Percentiles rank a stretch among this genome's conserved stretches.
These are phyloP conservation scores for Metschnikowia drakensbergensis DNA, from an alignment of 805 yeast species.

Conservation along the genomic window DNA sequence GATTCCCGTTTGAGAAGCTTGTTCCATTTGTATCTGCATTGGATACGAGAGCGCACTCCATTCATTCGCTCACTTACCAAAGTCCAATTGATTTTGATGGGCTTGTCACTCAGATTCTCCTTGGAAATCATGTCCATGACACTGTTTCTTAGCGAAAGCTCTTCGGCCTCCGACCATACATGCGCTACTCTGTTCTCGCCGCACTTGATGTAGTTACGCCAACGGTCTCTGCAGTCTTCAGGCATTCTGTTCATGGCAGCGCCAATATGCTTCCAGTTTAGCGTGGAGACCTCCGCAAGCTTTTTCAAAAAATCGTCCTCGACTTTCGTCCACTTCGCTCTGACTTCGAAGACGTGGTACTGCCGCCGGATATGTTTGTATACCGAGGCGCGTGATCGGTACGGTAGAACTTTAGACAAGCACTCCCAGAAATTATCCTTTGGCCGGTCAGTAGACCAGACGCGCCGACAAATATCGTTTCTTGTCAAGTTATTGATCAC, in stretches of 20 bases:
- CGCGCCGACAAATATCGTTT: slow-evolving; percentile 71
- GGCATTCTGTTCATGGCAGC: slow-evolving; percentile 86
- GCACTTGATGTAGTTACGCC: slow-evolving; percentile 94
- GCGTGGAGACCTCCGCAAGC: slow-evolving; percentile 62
- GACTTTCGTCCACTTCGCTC: slow-evolving; percentile 87
- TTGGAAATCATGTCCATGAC: slow-evolving; percentile 46
- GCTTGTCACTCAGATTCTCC: slow-evolving; percentile 16
- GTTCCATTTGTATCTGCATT: slow-evolving; percentile 94
- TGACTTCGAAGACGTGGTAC: slow-evolving; percentile 78
- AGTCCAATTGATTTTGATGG: slow-evolving; percentile 79
- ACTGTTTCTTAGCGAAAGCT: slow-evolving; percentile 52
- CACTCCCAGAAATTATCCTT: slow-evolving; percentile 91
- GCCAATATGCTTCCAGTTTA: slow-evolving; percentile 89
- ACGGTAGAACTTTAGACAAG: slow-evolving; percentile 73
- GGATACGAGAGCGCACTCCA: slow-evolving; percentile 85
- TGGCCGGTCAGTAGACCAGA: slow-evolving; percentile 81
- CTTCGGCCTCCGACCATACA: slow-evolving; percentile 79
- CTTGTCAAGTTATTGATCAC: slow-evolving; percentile 57
- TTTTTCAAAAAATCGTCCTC: slow-evolving; percentile 69
- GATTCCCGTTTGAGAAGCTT: slow-evolving; percentile 63
- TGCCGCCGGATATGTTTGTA: slow-evolving; percentile 90
- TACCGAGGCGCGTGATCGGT: slow-evolving; percentile 81
- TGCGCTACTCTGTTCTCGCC: slow-evolving; percentile 71
- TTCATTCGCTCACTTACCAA: slow-evolving; percentile 85
- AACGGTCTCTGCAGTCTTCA: slow-evolving; percentile 94